These are phyloP conservation scores for Jamesozyma hellenica DNA, from an alignment of 805 yeast species.

Conservation along the genomic window DNA sequence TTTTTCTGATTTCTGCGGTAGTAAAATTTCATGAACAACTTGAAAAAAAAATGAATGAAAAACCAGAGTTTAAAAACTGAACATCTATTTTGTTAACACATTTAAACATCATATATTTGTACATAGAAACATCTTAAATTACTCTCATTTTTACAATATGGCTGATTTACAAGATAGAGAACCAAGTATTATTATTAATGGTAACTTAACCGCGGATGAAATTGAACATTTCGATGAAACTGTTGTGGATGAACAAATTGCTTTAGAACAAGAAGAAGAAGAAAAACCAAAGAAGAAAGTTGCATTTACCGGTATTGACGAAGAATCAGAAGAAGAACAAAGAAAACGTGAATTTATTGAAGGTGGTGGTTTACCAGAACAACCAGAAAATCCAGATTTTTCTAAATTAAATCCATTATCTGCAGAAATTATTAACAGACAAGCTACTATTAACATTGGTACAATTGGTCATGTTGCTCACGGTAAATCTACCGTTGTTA, in stretches of 20 bases:
- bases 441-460: constrained; percentile 97
- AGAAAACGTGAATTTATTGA: constrained; percentile 84
- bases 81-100: no score
- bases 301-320: constrained; percentile 65
- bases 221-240: constrained; percentile 31
- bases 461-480: constrained; percentile 95
- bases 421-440: constrained; percentile 94
- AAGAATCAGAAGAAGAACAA: constrained; percentile 63
- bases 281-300: constrained; percentile 59
- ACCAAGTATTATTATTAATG: constrained; percentile 75
- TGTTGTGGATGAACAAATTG: constrained; percentile 32
- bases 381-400: constrained; percentile 84
- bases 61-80: no score
- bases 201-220: constrained; percentile 36
- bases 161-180: constrained; percentile 75
- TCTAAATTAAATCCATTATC: constrained; percentile 72
- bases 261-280: constrained; percentile 26
- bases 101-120: no score
- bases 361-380: constrained; percentile 97
- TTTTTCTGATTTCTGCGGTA: no score
- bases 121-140: neutral
- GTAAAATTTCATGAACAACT: no score
- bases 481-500: constrained; percentile 87
- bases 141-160: constrained; percentile 31
- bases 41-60: no score